These are phyloP conservation scores for Adansonia madagascariensis DNA, from an alignment of 441 rosid species.

Conservation along the genomic window DNA sequence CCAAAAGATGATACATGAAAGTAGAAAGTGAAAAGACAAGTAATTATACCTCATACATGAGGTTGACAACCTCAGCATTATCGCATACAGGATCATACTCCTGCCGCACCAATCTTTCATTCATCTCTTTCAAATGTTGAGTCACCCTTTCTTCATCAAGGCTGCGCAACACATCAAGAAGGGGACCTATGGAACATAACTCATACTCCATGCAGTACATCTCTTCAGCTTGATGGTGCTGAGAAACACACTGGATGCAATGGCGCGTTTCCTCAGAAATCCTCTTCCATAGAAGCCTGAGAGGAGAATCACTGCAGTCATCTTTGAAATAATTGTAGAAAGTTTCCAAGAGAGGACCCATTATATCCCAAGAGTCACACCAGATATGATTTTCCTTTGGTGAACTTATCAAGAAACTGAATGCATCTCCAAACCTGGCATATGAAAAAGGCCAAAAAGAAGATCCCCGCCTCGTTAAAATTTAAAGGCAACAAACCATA, in stretches of 20 bases:
- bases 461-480: neutral
- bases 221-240: constrained; percentile 92
- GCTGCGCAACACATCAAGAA: constrained; percentile 68
- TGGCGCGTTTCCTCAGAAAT: constrained; percentile 70
- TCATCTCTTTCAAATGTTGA: constrained; percentile 71
- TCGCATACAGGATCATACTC: constrained; percentile 73
- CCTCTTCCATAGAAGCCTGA: constrained; percentile 78
- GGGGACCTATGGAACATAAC: constrained; percentile 71
- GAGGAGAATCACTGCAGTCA: constrained; percentile 76
- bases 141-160: constrained; percentile 94
- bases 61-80: constrained; percentile 74
- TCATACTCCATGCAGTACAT: constrained; percentile 79
- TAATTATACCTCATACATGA: constrained; percentile 90
- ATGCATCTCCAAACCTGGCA: constrained; percentile 85
- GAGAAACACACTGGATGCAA: constrained; percentile 86
- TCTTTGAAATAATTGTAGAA: constrained; percentile 87
- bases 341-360: constrained; percentile 90
- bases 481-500: neutral
- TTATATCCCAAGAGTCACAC: constrained; percentile 82
- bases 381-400: constrained; percentile 82
- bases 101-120: constrained; percentile 53
- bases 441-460: constrained; percentile 14
- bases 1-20: constrained; percentile 8
- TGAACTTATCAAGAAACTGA: constrained; percentile 66
- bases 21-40: constrained; percentile 15